phyloP scores from a whole-genome alignment of 768 basidiomycete genomes.

The Suillus discolor region DNA sequence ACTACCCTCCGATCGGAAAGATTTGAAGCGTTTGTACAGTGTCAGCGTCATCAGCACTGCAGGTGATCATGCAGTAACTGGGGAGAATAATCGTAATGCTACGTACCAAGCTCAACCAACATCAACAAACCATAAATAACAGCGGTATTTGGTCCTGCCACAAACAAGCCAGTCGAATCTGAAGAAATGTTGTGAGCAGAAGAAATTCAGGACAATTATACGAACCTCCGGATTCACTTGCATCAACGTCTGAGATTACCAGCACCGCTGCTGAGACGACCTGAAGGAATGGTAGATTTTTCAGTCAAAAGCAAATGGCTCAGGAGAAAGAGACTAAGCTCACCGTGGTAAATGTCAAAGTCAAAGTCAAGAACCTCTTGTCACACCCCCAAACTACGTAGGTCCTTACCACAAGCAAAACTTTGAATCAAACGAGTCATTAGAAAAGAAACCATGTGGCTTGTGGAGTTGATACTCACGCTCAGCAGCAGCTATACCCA shows the following conservation, averaged over 20 bases:
- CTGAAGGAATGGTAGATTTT: background rate
- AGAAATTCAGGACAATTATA: background rate
- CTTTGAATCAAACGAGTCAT: background rate
- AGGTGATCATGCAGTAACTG: background rate
- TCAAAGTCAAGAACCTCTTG: background rate
- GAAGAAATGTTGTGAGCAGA: background rate
- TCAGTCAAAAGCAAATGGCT: background rate
- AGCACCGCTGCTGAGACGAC: background rate
- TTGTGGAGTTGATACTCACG: background rate
- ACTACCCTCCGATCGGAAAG: background rate
- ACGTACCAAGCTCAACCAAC: background rate
- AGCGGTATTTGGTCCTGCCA: background rate
- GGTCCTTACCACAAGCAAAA: background rate
- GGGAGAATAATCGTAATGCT: background rate
- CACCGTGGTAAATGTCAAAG: background rate
- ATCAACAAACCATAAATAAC: conserved; percentile 2
- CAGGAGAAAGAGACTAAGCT: background rate
- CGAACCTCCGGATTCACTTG: background rate
- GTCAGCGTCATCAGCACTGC: background rate
- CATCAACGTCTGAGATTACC: background rate
- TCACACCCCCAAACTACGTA: background rate
- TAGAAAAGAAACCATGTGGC: no score
- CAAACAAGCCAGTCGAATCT: conserved; percentile 1
- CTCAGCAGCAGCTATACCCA: background rate
- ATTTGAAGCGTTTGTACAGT: background rate